These are phyloP conservation scores for Zymoseptoria tritici DNA, from an alignment of 2,329 filamentous ascomycete genomes.

Conservation along the genomic window DNA sequence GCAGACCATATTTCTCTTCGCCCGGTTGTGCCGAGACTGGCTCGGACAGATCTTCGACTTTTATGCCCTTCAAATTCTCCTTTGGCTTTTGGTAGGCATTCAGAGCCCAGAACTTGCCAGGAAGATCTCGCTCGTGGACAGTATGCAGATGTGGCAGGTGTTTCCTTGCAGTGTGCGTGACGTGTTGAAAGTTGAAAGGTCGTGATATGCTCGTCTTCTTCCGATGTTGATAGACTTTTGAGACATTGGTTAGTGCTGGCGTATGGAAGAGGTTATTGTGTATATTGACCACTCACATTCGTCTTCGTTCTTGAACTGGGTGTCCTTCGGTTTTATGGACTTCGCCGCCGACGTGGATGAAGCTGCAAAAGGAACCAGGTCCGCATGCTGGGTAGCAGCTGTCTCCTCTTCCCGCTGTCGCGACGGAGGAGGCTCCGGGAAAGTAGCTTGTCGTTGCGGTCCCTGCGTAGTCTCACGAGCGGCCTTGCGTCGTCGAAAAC, in stretches of 20 bases:
- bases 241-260: not conserved
- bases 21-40: slow-evolving; percentile 3
- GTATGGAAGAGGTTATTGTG: not conserved
- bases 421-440: slow-evolving; percentile 9
- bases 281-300: slow-evolving; percentile 10
- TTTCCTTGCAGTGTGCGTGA: slow-evolving; percentile 51
- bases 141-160: slow-evolving; percentile 48
- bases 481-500: slow-evolving; percentile 10
- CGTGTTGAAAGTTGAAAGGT: slow-evolving; percentile 58
- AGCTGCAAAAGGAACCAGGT: slow-evolving; percentile 9
- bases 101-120: slow-evolving; percentile 47
- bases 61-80: slow-evolving; percentile 46
- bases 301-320: slow-evolving; percentile 11
- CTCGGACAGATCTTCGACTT: slow-evolving; percentile 38
- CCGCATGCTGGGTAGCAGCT: slow-evolving; percentile 1
- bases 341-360: slow-evolving; percentile 4
- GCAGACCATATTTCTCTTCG: slow-evolving; percentile 2
- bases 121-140: slow-evolving; percentile 45
- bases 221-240: slow-evolving; percentile 23
- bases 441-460: slow-evolving; percentile 6
- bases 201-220: slow-evolving; percentile 49
- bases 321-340: slow-evolving; percentile 2
- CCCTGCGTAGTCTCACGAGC: not conserved
- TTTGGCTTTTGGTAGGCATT: slow-evolving; percentile 46
- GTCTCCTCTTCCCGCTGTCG: not conserved